Conservation (phyloP, 805 yeast species). For the Yarrowia osloensis region DNA sequence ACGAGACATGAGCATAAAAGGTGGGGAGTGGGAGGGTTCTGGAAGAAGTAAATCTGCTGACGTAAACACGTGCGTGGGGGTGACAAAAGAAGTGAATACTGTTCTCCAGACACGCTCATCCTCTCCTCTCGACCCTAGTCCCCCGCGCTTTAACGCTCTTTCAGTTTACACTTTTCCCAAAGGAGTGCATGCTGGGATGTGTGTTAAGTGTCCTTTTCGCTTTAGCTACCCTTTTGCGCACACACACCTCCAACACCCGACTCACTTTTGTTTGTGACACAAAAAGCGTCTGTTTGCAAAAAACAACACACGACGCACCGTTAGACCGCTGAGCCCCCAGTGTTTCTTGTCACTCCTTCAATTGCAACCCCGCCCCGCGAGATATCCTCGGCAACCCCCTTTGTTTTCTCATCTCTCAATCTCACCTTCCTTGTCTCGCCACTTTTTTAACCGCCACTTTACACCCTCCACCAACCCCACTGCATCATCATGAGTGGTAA, state of each 20-base stretch:
- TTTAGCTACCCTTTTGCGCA: neutral
- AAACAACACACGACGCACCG: neutral
- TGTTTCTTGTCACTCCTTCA: slow-evolving; percentile 16
- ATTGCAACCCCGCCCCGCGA: neutral
- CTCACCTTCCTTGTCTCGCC: slow-evolving; percentile 18
- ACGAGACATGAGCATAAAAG: neutral
- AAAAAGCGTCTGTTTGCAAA: neutral
- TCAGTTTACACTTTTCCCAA: slow-evolving; percentile 25
- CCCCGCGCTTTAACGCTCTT: slow-evolving; percentile 9
- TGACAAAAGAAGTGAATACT: too few relatives aligned
- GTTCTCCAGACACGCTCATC: too few relatives aligned
- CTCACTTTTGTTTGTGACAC: neutral
- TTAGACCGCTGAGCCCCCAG: neutral
- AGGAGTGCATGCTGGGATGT: slow-evolving; percentile 23
- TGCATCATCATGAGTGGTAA: slow-evolving; percentile 24
- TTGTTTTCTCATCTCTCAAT: neutral
- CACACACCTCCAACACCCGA: neutral
- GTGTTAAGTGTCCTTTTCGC: slow-evolving; percentile 27
- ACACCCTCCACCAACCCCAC: neutral
- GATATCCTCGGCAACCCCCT: neutral
- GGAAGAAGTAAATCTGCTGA: neutral
- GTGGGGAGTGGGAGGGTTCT: neutral
- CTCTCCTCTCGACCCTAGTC: neutral
- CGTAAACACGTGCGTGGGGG: too few relatives aligned
- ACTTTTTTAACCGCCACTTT: neutral